Evolutionary conservation across 2,329 filamentous ascomycete species (phyloP).

Genomic region (Fulvia fulva): DNA sequence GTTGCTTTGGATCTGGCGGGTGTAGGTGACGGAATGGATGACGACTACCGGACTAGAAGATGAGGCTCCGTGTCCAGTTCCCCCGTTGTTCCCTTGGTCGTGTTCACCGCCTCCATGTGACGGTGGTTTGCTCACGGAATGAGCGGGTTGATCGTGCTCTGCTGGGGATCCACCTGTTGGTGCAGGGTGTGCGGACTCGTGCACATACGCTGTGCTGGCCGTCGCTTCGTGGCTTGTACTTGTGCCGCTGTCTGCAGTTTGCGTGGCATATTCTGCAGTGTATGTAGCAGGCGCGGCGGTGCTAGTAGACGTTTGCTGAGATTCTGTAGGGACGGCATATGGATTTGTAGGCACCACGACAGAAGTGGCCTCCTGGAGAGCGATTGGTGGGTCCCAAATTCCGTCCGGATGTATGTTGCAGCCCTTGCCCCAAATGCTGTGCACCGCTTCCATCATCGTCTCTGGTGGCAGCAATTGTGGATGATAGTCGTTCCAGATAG

Average conservation of each 20-base stretch:
- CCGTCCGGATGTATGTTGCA: not conserved
- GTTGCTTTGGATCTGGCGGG: not conserved
- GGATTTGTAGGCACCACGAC: not conserved
- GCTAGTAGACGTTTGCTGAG: not conserved
- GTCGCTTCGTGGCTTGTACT: not conserved
- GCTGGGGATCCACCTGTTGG: not conserved
- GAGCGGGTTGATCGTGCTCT: not conserved
- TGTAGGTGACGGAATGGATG: not conserved
- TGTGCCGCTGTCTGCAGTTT: not conserved
- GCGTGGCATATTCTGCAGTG: not conserved
- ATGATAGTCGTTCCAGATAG: constrained; percentile 23
- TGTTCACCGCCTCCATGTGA: not conserved
- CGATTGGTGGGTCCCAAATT: not conserved
- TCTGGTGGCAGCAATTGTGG: constrained; percentile 10
- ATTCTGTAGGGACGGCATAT: not conserved
- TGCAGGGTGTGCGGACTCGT: not conserved
- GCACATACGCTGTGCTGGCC: not conserved
- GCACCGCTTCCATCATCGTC: not conserved
- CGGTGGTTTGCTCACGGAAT: not conserved
- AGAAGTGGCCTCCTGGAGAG: not conserved
- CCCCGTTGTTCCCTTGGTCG: not conserved
- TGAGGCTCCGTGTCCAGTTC: not conserved
- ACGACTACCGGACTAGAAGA: not conserved
- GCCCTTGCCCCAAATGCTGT: not conserved
- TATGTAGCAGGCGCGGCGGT: not conserved